Percentiles rank a stretch among this genome's conserved stretches.
These are phyloP conservation scores for Prasinococcaceae sp. DNA, from an alignment of 139 green algal species.

Conservation along the genomic window DNA sequence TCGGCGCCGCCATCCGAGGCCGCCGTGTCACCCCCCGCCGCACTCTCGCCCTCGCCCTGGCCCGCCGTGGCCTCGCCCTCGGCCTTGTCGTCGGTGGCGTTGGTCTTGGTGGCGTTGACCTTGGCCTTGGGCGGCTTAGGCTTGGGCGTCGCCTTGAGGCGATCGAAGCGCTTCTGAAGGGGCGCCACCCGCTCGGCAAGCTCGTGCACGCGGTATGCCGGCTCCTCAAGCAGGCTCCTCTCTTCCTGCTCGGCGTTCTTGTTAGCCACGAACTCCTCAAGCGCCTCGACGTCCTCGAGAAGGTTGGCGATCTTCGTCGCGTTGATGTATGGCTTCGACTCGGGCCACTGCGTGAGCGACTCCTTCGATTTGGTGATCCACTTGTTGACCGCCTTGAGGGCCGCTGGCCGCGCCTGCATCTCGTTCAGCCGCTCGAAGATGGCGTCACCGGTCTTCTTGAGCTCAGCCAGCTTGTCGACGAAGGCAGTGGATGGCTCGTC, in stretches of 20 bases:
- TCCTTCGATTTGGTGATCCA: constrained; percentile 35
- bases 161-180: neutral
- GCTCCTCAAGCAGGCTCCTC: constrained; percentile 26
- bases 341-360: constrained; percentile 37
- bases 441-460: constrained; percentile 34
- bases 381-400: constrained; percentile 27
- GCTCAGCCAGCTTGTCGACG: constrained; percentile 28
- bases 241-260: constrained; percentile 42
- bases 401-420: constrained; percentile 26
- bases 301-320: constrained; percentile 39
- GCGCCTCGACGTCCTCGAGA: constrained; percentile 37
- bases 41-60: neutral
- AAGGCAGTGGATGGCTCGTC: constrained; percentile 20
- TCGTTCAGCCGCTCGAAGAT: constrained; percentile 34
- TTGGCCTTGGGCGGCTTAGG: constrained; percentile 10
- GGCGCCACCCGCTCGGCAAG: neutral
- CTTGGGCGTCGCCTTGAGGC: constrained; percentile 9
- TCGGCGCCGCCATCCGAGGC: neutral
- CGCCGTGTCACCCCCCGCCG: neutral
- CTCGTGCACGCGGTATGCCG: constrained; percentile 3
- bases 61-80: neutral
- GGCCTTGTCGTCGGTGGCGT: neutral
- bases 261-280: constrained; percentile 42
- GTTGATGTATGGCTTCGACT: constrained; percentile 72
- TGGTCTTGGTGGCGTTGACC: constrained; percentile 5